Evolutionary conservation across 2,329 filamentous ascomycete genomes (phyloP).

Genomic region (Arthrobotrys pseudoclavata): DNA sequence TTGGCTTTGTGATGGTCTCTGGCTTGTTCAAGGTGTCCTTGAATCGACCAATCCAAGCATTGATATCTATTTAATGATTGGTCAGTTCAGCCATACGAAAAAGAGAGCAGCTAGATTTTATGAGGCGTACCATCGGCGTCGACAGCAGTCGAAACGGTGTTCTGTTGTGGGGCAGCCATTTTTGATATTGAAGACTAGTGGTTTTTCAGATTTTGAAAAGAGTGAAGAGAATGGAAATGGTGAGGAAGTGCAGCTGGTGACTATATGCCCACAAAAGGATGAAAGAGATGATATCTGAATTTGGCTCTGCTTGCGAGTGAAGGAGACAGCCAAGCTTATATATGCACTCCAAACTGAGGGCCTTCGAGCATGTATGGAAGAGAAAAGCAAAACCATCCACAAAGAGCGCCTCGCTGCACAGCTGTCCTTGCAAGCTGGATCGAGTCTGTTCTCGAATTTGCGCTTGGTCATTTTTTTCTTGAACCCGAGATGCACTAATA

Average conservation of each 20-base stretch:
- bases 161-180: slow-evolving; percentile 54
- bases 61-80: slow-evolving; percentile 36
- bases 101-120: not conserved
- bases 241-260: slow-evolving; percentile 2
- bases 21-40: slow-evolving; percentile 59
- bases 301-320: slow-evolving; percentile 9
- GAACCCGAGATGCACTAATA: slow-evolving; percentile 26
- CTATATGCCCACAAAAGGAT: slow-evolving; percentile 24
- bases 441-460: slow-evolving; percentile 48
- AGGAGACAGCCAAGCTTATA: slow-evolving; percentile 52
- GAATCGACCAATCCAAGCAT: slow-evolving; percentile 55
- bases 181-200: slow-evolving; percentile 7
- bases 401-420: slow-evolving; percentile 42
- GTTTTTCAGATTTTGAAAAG: slow-evolving; percentile 33
- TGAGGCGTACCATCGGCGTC: slow-evolving; percentile 47
- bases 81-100: not conserved
- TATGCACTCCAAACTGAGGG: slow-evolving; percentile 32
- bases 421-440: slow-evolving; percentile 54
- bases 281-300: slow-evolving; percentile 43
- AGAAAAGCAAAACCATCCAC: slow-evolving; percentile 27
- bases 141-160: slow-evolving; percentile 49
- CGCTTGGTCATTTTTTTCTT: slow-evolving; percentile 53
- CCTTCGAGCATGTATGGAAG: slow-evolving; percentile 43
- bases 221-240: slow-evolving; percentile 44
- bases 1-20: slow-evolving; percentile 57